These are phyloP conservation scores for Mycena albidolilacea DNA, from an alignment of 768 basidiomycete genomes.

Conservation along the genomic window DNA sequence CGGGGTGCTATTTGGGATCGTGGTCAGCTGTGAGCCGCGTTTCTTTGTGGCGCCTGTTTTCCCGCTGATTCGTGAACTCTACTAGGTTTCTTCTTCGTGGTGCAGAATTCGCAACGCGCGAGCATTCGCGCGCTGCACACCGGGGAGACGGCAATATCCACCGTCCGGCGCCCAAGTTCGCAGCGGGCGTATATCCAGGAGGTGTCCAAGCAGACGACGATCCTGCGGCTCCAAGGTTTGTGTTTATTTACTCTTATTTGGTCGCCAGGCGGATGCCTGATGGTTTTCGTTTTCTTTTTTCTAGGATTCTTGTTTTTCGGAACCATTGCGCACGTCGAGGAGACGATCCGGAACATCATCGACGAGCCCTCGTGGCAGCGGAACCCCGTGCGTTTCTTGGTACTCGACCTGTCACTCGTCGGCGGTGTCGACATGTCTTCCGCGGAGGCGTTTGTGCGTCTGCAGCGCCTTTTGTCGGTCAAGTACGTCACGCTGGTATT, in stretches of 20 bases:
- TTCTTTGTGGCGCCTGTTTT: not conserved
- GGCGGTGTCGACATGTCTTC: conserved; percentile 95
- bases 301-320: conserved; percentile 92
- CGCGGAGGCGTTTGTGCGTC: conserved; percentile 94
- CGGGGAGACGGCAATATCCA: conserved; percentile 89
- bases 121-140: conserved; percentile 90
- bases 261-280: not conserved
- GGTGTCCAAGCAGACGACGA: conserved; percentile 91
- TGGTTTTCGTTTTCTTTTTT: not conserved
- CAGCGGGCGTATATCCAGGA: conserved; percentile 94
- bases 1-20: conserved; percentile 92
- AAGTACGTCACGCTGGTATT: conserved; percentile 90
- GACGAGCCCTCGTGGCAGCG: conserved; percentile 78
- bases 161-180: conserved; percentile 89
- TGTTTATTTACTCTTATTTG: not conserved
- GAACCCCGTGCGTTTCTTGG: conserved; percentile 89
- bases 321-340: conserved; percentile 92
- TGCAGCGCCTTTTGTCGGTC: conserved; percentile 84
- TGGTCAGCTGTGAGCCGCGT: conserved; percentile 82
- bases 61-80: not conserved
- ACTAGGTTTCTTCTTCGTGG: conserved; percentile 95
- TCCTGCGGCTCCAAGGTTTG: conserved; percentile 87
- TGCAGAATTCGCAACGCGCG: conserved; percentile 89
- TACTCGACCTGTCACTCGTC: conserved; percentile 89
- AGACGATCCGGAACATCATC: conserved; percentile 83